These are phyloP conservation scores for Gymnopus androsaceus DNA, from an alignment of 1,284 basidiomycete genomes.

Conservation along the genomic window DNA sequence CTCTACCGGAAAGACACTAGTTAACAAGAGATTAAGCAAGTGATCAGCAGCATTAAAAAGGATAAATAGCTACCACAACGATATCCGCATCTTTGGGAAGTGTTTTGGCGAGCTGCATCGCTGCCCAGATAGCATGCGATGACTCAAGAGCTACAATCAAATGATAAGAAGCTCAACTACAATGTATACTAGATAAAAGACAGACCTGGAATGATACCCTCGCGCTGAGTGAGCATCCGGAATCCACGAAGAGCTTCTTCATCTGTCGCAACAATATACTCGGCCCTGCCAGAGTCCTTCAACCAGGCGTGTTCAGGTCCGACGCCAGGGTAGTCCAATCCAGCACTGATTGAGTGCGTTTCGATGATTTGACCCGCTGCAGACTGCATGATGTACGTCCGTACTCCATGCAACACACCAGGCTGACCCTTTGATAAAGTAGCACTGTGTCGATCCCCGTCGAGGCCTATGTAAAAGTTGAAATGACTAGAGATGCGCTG, in stretches of 20 bases:
- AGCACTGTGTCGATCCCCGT: conserved; percentile 88
- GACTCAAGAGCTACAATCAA: conserved; percentile 80
- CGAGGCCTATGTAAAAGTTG: conserved; percentile 53
- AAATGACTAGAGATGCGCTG: conserved; percentile 9
- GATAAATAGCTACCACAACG: conserved; percentile 72
- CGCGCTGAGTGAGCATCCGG: conserved; percentile 86
- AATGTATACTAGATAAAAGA: conserved; percentile 14
- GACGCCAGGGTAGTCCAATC: conserved; percentile 90
- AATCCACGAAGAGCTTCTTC: conserved; percentile 93
- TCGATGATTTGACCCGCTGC: conserved; percentile 91
- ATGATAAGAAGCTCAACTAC: neutral
- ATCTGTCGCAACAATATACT: conserved; percentile 93
- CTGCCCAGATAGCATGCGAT: conserved; percentile 94
- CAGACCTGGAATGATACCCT: conserved; percentile 95
- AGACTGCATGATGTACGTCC: conserved; percentile 93
- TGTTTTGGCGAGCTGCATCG: conserved; percentile 82
- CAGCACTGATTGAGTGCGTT: conserved; percentile 97
- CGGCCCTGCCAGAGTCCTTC: conserved; percentile 91
- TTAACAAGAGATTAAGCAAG: conserved; percentile 3
- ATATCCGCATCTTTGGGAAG: conserved; percentile 85
- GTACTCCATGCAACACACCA: conserved; percentile 94
- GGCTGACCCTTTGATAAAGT: conserved; percentile 89
- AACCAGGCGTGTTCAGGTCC: conserved; percentile 98
- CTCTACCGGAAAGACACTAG: conserved; percentile 88
- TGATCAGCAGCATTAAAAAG: neutral